Base-by-base conservation (phyloP, 1,284 basidiomycete genomes). In the Pseudozyma hubeiensis region DNA sequence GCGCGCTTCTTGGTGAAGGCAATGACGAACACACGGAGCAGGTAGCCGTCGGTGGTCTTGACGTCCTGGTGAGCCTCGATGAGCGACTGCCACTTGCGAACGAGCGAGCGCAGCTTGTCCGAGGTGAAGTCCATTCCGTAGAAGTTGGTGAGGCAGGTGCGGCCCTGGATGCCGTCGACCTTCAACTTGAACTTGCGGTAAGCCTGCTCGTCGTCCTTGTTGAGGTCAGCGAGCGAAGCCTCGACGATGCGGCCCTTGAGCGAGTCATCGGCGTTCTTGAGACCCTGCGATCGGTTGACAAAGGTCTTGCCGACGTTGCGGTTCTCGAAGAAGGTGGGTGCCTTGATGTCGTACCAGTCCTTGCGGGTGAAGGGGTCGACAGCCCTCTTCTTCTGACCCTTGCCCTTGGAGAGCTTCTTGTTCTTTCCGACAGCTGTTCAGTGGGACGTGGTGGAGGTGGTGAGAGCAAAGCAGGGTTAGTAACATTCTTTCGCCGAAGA, bases 121-220 rank as follows among this genome's bases (percentile, higher is more conserved):
- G 94, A 97, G 76, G 97, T 99, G 89, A 99, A 98, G 89, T 97
- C 93, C 97, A 99, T 99, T 86, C 96, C 97, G 88, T 96, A 92
- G 92, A 99, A 99, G 88, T 96, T 97, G 87, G 97, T 98, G 64
- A 99, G 90, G 89, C 95, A 98, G 90, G 93, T 96, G 89, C 95
- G 97, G 88, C 96, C 97, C 88, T 97, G 92, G 78, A 99, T 90
- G 85, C 98, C 96, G 86, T 99, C 96, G 82, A 99, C 89, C 83
- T 94, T 92, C 86, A 99, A 90, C 88, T 94, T 94, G 87, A 99
- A 96, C 90, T 99, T 99, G 86, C 97, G 92, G 94, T 96, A 99
- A 64, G 94, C 91, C 86, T 98, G 94, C 86, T 99, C 97, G 88
- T 99, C 96, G 86, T 99, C 97, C 89, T 97, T 97, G 91, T 95